These are phyloP conservation scores for Solanum gandarillasii DNA, from an alignment of 257 asterid genomes.

Conservation along the genomic window DNA sequence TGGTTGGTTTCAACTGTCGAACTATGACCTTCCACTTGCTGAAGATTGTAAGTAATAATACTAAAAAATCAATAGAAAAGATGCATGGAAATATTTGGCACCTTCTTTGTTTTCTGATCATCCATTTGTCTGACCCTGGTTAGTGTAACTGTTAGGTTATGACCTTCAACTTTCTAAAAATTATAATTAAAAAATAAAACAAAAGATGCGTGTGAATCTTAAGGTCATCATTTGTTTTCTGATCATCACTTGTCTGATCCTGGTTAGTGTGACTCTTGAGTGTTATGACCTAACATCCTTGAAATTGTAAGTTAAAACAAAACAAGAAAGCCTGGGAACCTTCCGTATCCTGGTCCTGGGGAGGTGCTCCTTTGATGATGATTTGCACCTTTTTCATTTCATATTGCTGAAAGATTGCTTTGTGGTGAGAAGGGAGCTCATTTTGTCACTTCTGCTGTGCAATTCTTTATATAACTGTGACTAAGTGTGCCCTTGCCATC, in stretches of 20 bases:
- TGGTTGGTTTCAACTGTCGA: background rate
- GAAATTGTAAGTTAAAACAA: background rate
- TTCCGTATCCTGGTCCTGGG: background rate
- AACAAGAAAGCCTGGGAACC: background rate
- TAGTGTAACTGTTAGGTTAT: background rate
- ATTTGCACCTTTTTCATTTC: background rate
- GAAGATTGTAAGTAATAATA: background rate
- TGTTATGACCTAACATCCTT: background rate
- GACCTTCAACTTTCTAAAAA: background rate
- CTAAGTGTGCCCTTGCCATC: background rate
- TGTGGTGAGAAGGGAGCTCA: background rate
- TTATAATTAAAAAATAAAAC: background rate
- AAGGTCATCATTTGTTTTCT: background rate
- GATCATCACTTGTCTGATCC: background rate
- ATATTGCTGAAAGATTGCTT: background rate
- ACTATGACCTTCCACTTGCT: background rate
- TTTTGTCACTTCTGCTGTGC: background rate
- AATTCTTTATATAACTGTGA: background rate
- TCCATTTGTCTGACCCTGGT: background rate
- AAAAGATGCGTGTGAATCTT: background rate
- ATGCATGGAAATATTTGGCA: background rate
- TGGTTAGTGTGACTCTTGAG: background rate
- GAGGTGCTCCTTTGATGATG: background rate
- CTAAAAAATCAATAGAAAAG: background rate
- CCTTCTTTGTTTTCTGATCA: background rate